Evolutionary conservation across 441 rosid genomes (phyloP), one percentile per base, ranked within the genome.

Genomic region (Euphorbia schlechtendalii): DNA sequence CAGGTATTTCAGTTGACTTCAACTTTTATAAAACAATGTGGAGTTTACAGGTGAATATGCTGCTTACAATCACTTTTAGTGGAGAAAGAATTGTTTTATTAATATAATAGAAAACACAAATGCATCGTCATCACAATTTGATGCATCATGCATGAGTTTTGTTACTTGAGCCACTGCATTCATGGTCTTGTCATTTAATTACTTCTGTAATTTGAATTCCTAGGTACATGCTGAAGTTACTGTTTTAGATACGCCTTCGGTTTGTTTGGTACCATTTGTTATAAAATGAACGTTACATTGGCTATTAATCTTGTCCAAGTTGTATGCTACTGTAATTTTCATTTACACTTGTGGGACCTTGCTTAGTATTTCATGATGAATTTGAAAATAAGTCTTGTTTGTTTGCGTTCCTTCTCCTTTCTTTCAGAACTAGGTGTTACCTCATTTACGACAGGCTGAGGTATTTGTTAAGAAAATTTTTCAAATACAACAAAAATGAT

Each of bases 1-100:
- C 86, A 91, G 96, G 93, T 56, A 82, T 89, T 74, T 78, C 90
- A 67, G 78, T 91, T 48, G 99, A 94, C 78, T 94, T 94, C 84
- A 94, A 94, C 86, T 94, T 91, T 73, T 94, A 94, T 59, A 89
- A 84, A 80, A 94, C 94, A 63, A 81, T 94, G 67, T 94, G 99
- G 99, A 87, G 96, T 82, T 85, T 94, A 73, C 99, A 91, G 96
- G 99, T 89, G 73, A 66, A 75, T 69, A 18, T 70, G 64, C 27
- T 2, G n/a, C 46, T 45, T 61, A 25, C 17, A 41, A 43, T 22
- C 27, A 8, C 24, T 65, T 27, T 25, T 61, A 28, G 36, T 17
- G 45, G 32, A 40, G 45, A 56, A 21, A n/a, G 46, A 27, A 38
- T 21, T 57, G 9, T 14, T 49, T 52, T 27, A 3, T 32, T 32